Conservation (phyloP, 2,329 filamentous ascomycete genomes). For the Annulohypoxylon truncatum region DNA sequence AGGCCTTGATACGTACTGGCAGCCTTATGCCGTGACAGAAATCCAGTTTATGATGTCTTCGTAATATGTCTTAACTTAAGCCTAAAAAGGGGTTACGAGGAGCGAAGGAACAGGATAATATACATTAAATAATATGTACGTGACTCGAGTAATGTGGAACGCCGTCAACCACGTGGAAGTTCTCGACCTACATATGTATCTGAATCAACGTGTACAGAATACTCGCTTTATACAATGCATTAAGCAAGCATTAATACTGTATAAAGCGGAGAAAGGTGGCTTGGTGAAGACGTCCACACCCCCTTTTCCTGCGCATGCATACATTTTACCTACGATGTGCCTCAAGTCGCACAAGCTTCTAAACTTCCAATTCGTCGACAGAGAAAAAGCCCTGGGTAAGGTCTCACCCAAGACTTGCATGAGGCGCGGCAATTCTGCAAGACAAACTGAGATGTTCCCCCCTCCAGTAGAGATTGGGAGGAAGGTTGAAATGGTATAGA, state of each 20-base stretch:
- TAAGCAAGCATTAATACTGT: slow-evolving; percentile 31
- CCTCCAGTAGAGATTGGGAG: slow-evolving; percentile 7
- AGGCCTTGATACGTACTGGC: slow-evolving; percentile 2
- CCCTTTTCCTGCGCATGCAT: slow-evolving; percentile 1
- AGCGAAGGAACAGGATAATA: slow-evolving; percentile 12
- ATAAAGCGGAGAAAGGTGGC: slow-evolving; percentile 39
- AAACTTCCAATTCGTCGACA: slow-evolving; percentile 35
- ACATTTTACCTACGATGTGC: slow-evolving; percentile 20
- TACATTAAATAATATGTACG: background rate
- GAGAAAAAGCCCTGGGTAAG: slow-evolving; percentile 28
- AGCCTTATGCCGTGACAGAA: slow-evolving; percentile 21
- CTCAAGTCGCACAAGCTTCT: slow-evolving; percentile 29
- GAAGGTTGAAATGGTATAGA: background rate
- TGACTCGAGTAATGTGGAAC: slow-evolving; percentile 31
- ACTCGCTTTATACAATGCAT: slow-evolving; percentile 23
- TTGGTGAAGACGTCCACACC: slow-evolving; percentile 27
- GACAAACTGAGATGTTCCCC: slow-evolving; percentile 21
- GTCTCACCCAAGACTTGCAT: slow-evolving; percentile 37
- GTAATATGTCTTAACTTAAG: slow-evolving; percentile 15
- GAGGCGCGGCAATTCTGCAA: slow-evolving; percentile 36
- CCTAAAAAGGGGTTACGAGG: slow-evolving; percentile 1
- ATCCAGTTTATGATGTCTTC: background rate
- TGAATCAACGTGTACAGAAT: slow-evolving; percentile 19
- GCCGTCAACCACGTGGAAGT: slow-evolving; percentile 38
- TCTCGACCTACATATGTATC: slow-evolving; percentile 15